phyloP scores from a whole-genome alignment of 164 flowering plant species.

The Chimonanthus salicifolius region DNA sequence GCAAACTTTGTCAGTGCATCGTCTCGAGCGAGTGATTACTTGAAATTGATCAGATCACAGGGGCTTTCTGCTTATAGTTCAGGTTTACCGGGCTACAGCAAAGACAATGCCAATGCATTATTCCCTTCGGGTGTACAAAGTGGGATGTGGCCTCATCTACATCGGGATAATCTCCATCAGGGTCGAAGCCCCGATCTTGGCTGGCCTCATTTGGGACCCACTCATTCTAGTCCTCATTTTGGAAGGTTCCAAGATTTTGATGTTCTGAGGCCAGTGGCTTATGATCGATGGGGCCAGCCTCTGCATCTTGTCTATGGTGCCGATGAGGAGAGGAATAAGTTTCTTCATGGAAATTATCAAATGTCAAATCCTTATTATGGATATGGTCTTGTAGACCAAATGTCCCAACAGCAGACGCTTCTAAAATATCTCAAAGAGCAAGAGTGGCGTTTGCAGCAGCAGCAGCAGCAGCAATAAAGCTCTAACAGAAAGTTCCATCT shows the following conservation, averaged over 20 bases:
- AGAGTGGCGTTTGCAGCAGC: slow-evolving; percentile 53
- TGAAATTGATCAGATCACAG: slow-evolving; percentile 17
- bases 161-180: slow-evolving; percentile 31
- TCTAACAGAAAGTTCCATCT: too few species aligned
- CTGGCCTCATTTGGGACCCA: slow-evolving; percentile 19
- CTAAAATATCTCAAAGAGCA: slow-evolving; percentile 65
- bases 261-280: slow-evolving; percentile 22
- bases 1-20: slow-evolving; percentile 17
- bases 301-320: slow-evolving; percentile 21
- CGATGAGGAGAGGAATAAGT: slow-evolving; percentile 24
- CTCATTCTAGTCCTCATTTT: slow-evolving; percentile 16
- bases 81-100: slow-evolving; percentile 21
- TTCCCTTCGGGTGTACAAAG: slow-evolving; percentile 31
- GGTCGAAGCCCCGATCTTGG: slow-evolving; percentile 12
- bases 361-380: slow-evolving; percentile 30
- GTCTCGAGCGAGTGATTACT: slow-evolving; percentile 13
- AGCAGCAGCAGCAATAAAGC: slow-evolving; percentile 28
- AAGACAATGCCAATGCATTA: slow-evolving; percentile 31
- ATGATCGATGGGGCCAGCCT: slow-evolving; percentile 28
- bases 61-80: slow-evolving; percentile 18
- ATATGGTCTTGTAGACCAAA: slow-evolving; percentile 31
- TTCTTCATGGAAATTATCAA: slow-evolving; percentile 27
- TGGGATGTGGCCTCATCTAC: slow-evolving; percentile 50
- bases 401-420: slow-evolving; percentile 44
- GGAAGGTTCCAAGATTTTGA: slow-evolving; percentile 25